These are phyloP conservation scores for Groenewaldozyma tartarivorans DNA, from an alignment of 805 yeast genomes.

Conservation along the genomic window DNA sequence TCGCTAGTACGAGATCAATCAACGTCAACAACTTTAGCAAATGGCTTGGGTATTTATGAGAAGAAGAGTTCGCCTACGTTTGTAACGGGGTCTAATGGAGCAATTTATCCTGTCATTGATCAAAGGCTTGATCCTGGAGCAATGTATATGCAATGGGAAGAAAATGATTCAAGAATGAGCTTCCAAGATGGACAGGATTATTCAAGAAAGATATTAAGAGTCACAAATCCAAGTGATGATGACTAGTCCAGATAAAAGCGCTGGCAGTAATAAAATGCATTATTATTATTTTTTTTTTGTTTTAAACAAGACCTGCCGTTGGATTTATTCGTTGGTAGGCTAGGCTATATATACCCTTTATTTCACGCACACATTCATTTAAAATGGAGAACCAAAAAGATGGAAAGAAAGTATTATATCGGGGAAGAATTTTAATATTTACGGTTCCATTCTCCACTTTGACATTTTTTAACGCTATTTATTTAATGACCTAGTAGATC, in stretches of 20 bases:
- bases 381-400: no score
- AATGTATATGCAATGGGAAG: constrained; percentile 40
- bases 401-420: no score
- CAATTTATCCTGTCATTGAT: constrained; percentile 38
- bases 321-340: no score
- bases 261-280: background rate
- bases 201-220: constrained; percentile 44
- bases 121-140: constrained; percentile 52
- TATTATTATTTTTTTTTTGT: background rate
- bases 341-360: no score
- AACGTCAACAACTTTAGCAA: constrained; percentile 14
- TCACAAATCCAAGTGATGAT: constrained; percentile 36
- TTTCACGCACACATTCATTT: no score
- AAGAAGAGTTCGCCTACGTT: constrained; percentile 12
- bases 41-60: constrained; percentile 20
- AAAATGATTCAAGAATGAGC: constrained; percentile 36
- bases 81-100: constrained; percentile 19
- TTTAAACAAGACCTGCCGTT: no score
- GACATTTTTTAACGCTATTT: no score
- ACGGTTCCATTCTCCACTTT: no score
- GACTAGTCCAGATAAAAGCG: background rate
- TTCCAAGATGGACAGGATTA: constrained; percentile 51
- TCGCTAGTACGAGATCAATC: constrained; percentile 11
- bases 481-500: no score
- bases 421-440: no score